Percentiles rank a stretch among this genome's conserved stretches.
These are phyloP conservation scores for Tulasnella sp. DNA, from an alignment of 768 basidiomycete species.

Conservation along the genomic window DNA sequence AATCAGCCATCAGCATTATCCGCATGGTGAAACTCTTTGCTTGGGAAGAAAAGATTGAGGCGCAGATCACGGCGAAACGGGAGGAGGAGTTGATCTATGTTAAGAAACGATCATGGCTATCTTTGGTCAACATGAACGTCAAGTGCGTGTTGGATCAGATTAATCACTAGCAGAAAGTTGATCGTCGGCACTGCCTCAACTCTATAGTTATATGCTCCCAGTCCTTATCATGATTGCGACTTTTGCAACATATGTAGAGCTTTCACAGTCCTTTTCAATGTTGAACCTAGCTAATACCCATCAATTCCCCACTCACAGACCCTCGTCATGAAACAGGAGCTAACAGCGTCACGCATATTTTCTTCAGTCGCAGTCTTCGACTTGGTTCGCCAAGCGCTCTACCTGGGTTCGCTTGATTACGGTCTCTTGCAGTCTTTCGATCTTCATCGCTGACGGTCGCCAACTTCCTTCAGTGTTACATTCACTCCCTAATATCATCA, in stretches of 20 bases:
- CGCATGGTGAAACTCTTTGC: slow-evolving; percentile 64
- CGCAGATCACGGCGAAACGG: slow-evolving; percentile 43
- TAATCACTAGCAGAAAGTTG: neutral
- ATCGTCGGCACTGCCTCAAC: neutral
- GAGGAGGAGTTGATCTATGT: slow-evolving; percentile 48
- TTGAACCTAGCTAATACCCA: too few relatives aligned
- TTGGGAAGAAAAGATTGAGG: slow-evolving; percentile 37
- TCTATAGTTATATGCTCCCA: slow-evolving; percentile 36
- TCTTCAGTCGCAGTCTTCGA: slow-evolving; percentile 48
- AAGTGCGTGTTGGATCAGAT: slow-evolving; percentile 27
- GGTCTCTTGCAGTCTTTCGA: too few relatives aligned
- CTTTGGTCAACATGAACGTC: slow-evolving; percentile 34
- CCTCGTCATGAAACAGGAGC: slow-evolving; percentile 29
- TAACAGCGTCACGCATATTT: slow-evolving; percentile 33
- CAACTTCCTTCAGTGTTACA: slow-evolving; percentile 28
- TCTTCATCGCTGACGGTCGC: too few relatives aligned
- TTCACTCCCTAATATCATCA: slow-evolving; percentile 25
- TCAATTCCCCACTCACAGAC: slow-evolving; percentile 20
- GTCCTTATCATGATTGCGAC: slow-evolving; percentile 54
- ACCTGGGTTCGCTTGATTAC: neutral
- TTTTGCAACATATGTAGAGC: slow-evolving; percentile 45
- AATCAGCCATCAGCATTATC: slow-evolving; percentile 41
- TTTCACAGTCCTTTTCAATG: neutral
- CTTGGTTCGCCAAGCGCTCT: slow-evolving; percentile 38
- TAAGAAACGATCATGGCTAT: slow-evolving; percentile 41